Conservation (phyloP, 129 eudicot species). For the Centella asiatica region DNA sequence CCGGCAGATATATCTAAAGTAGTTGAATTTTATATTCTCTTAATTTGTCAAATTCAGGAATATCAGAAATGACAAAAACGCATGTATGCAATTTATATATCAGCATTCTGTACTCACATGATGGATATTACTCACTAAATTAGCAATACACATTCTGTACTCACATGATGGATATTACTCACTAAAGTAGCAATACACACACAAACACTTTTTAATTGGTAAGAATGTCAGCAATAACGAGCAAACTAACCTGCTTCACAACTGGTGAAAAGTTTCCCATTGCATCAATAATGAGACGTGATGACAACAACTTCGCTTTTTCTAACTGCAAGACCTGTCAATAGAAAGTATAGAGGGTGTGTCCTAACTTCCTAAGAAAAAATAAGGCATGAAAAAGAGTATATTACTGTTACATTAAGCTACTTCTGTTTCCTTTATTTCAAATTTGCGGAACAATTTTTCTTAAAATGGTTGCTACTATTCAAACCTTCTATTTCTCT, state of each 20-base stretch:
- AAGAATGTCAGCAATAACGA: background rate
- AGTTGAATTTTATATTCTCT: background rate
- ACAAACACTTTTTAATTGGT: too few relatives aligned
- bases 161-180: too few relatives aligned
- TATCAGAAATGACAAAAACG: too few relatives aligned
- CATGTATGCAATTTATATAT: too few relatives aligned
- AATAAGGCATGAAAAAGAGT: background rate
- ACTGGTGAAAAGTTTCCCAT: slow-evolving; percentile 98
- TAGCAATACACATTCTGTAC: too few relatives aligned
- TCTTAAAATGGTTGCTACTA: background rate
- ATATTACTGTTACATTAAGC: background rate
- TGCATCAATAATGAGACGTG: slow-evolving; percentile 86
- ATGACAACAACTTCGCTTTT: slow-evolving; percentile 59
- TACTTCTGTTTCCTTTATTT: background rate
- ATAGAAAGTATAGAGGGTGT: background rate
- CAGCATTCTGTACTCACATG: too few relatives aligned
- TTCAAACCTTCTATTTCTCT: too few relatives aligned
- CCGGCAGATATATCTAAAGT: background rate
- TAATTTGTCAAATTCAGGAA: background rate
- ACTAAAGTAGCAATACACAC: background rate
- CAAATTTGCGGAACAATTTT: background rate
- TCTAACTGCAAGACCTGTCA: slow-evolving; percentile 62
- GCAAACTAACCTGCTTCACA: slow-evolving; percentile 66
- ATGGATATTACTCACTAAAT: too few relatives aligned
- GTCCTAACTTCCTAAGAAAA: too few relatives aligned